Base-by-base conservation (phyloP, 2,329 filamentous ascomycete species). In the Talaromyces sp. region DNA sequence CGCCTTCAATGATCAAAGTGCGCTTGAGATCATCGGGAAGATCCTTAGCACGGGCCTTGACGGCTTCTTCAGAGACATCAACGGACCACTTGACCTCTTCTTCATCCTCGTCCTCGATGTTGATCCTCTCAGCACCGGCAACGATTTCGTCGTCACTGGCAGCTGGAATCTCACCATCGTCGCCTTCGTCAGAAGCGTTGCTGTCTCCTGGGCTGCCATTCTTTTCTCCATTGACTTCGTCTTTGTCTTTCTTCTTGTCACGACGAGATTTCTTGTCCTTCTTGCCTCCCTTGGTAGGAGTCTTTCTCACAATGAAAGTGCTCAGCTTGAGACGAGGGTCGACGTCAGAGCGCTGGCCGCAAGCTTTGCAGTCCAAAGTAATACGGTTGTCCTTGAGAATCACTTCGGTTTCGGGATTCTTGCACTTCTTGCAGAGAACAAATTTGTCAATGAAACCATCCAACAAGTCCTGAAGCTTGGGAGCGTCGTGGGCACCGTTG, bases 351-450 rank as follows among this genome's bases (percentile, higher is more conserved):
- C 92, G 93, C 81, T 96, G 91, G 76, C 95, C 95, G 77, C 95
- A 99, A 68, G 95, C 95, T 84, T 99, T 99, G 90, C 95, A 99
- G 82, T 99, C 95, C 71, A 98, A 88, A 68, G 92, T 81, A 78
- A 99, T 98, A 77, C 86, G 88, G 63, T 90, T 92, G 74, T 97
- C 93, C 82, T 97, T 97, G 85, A 98, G 92, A 76, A 90, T 88
- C 75, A 98, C 90, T 70, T 96, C 93, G 70, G 95, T 99, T 85
- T 99, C 95, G 41, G 95, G 95, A 80, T 99, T 99, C 88, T 97
- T 97, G 90, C 95, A 99, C 80, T 96, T 94, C 84, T 96, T 96
- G 91, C 95, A 99, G 69, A 99, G 93, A 74, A 99, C 95, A 72
- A 98, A 99, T 83, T 92, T 97, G 84, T 89, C 87, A 83, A 99